These are phyloP conservation scores for Eleusine indica DNA, from an alignment of 176 grass and related monocot genomes.

Conservation along the genomic window DNA sequence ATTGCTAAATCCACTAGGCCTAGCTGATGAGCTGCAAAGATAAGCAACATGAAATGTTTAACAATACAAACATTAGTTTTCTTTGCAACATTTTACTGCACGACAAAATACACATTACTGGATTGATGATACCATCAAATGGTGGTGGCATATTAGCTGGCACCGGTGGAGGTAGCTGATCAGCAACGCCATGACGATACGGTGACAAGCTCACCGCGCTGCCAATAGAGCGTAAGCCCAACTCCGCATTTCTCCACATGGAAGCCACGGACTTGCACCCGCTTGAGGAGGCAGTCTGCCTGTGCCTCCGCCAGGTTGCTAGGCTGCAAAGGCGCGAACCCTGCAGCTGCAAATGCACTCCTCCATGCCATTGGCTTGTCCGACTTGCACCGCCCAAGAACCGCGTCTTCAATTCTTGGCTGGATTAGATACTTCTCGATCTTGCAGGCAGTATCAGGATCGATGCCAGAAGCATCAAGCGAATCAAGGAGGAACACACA, in stretches of 20 bases:
- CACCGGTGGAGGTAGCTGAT: conserved; percentile 10
- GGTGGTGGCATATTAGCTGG: not conserved
- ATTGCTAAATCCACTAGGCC: conserved; percentile 48
- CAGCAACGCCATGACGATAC: conserved; percentile 84
- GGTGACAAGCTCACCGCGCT: conserved; percentile 65
- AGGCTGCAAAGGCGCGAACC: conserved; percentile 56
- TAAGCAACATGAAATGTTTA: conserved; percentile 33
- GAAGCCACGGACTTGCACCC: conserved; percentile 83
- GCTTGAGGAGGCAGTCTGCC: conserved; percentile 80
- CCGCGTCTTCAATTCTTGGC: conserved; percentile 64
- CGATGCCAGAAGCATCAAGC: conserved; percentile 69
- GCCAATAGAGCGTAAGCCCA: conserved; percentile 75
- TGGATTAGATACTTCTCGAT: conserved; percentile 82
- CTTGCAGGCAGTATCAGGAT: conserved; percentile 61
- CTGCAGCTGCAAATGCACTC: conserved; percentile 62
- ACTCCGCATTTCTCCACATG: conserved; percentile 74
- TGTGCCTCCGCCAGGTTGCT: conserved; percentile 77
- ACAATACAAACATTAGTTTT: conserved; percentile 32
- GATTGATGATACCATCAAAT: conserved; percentile 40
- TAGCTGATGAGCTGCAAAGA: conserved; percentile 51
- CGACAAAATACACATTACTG: conserved; percentile 55
- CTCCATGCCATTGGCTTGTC: conserved; percentile 65
- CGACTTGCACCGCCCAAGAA: conserved; percentile 56
- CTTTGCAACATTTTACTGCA: conserved; percentile 48
- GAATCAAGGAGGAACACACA: conserved; percentile 84